A percentile compares a stretch with the other conserved stretches of the same genome.
Conservation (phyloP, 192 early-diverging fungal species). For the Gonapodya sp. region DNA sequence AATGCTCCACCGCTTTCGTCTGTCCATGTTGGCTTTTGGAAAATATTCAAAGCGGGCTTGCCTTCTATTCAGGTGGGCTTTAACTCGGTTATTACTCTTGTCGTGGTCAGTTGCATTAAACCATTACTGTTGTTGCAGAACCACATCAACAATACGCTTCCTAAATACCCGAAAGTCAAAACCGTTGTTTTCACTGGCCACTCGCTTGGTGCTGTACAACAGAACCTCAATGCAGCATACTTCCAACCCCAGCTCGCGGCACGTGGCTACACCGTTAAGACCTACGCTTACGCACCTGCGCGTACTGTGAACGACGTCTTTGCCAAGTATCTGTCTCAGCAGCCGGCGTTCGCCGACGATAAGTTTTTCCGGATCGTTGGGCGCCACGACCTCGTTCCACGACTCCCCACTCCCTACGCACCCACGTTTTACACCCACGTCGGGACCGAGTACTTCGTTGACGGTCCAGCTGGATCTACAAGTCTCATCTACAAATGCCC, state of each 20-base stretch:
- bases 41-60: background rate
- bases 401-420: background rate
- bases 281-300: background rate
- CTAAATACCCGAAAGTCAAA: background rate
- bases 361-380: background rate
- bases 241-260: background rate
- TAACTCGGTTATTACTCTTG: background rate
- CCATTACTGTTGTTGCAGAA: background rate
- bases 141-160: background rate
- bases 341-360: background rate
- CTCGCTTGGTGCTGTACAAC: background rate
- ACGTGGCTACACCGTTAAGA: background rate
- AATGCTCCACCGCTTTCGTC: background rate
- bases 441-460: background rate
- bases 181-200: background rate
- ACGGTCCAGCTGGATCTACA: background rate
- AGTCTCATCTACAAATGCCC: background rate
- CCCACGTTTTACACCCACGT: background rate
- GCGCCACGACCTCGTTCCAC: background rate
- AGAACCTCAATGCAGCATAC: background rate
- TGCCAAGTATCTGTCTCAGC: background rate
- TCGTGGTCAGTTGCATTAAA: background rate
- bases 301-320: background rate
- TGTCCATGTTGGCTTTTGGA: background rate
- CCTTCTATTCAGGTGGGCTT: background rate